Base-by-base conservation (phyloP, 148 eudicot genomes). In the Chenopodium berlandieri region DNA sequence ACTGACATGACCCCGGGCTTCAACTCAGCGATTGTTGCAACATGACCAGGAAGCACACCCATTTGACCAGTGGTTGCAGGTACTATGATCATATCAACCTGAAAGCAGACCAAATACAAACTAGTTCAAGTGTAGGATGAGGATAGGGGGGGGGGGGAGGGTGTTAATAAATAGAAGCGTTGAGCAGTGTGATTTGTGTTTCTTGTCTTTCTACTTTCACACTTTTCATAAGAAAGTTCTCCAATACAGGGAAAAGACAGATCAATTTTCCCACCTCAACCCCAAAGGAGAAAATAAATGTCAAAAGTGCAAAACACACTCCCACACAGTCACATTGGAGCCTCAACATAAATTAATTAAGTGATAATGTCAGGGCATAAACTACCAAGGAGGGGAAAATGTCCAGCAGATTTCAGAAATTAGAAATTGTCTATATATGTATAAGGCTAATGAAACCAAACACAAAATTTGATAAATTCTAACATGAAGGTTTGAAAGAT, bases 41-140 rank as follows among this genome's bases (percentile, higher is more conserved):
- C 93, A 9, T 92, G 96, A 40, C 96, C 96, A 7, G 95, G 94
- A 75, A 92, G 89, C 78, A 90, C 88, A 88, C 96, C 96, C 96
- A 92, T 92, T 80, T 94, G 92, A 34, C 96, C 94, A 13, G 96
- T 89, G 80, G 93, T 86, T 60, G 93, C 93, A 9, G 98, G 97
- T 40, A 92, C 84, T 32, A 88, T 92, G 76, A 93, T 88, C 94
- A 92, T 92, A 83, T 93, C 97, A 75, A 93, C 97, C 97, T 93
- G 88, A 60, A 81, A 84, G 10, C 20, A 56, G 77, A 83, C 22
- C 37, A 62, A 72, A 50, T 20, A 60, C 37, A 60, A 44, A 22
- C 75, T 72, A 44, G 31, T 72, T 46, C 48, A 44, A 27, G 7
- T 72, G 44, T 5, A 40, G 44, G 7, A 40, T 6, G 2, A 1